A percentile compares a stretch with the other conserved stretches of the same genome.
Evolutionary conservation across 768 basidiomycete species (phyloP).

Genomic region (Boletus rubroflammeus): DNA sequence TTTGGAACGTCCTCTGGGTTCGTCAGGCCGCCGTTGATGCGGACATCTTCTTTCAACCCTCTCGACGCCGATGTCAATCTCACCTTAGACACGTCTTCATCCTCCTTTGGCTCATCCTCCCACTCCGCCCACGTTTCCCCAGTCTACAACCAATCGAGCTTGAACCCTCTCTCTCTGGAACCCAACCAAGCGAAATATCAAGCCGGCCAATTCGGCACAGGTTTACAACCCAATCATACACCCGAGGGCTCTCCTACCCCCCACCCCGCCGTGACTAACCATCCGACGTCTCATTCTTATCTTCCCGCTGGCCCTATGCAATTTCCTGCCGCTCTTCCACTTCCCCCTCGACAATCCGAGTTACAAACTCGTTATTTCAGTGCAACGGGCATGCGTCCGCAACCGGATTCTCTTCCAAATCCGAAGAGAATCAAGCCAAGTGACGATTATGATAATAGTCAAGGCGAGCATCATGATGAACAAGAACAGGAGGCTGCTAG

Average conservation of each 20-base stretch:
- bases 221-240: constrained; percentile 4
- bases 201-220: not conserved
- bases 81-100: constrained; percentile 12
- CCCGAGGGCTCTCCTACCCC: constrained; percentile 14
- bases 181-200: constrained; percentile 18
- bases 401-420: constrained; percentile 1
- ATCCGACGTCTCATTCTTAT: constrained; percentile 13
- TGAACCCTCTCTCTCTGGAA: constrained; percentile 8
- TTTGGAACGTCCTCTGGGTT: constrained; percentile 13
- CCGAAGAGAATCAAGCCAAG: constrained; percentile 20
- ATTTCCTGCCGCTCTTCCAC: constrained; percentile 28
- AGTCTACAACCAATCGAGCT: constrained; percentile 11
- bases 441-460: constrained; percentile 17
- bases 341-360: constrained; percentile 28
- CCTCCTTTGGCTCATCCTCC: constrained; percentile 13
- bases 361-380: constrained; percentile 26
- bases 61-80: constrained; percentile 5
- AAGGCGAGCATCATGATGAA: constrained; percentile 17
- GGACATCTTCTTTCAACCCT: constrained; percentile 9
- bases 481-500: constrained; percentile 20
- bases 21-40: constrained; percentile 7
- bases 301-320: constrained; percentile 29
- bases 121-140: constrained; percentile 9
- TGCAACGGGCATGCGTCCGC: not conserved
- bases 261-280: not conserved